Evolutionary conservation across 1,284 basidiomycete species (phyloP), one percentile per base, ranked within the genome.

Genomic region (Irpex sp.): DNA sequence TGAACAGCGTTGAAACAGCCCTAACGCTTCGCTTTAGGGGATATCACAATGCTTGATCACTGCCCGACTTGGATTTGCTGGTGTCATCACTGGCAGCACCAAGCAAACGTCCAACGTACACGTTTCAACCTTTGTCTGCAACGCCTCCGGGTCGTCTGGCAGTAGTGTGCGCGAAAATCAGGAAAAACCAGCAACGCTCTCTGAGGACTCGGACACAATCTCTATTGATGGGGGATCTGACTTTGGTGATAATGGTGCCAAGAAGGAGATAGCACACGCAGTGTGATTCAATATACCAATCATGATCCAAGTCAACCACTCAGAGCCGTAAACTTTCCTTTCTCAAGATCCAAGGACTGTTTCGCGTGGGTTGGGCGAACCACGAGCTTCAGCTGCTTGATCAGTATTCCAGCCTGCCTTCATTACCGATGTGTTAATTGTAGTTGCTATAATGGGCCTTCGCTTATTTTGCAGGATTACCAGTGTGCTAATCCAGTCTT

Each of bases 31-130:
- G 7, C 43, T 22, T 9, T 59, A 74, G 73, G 73, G 73, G 10
- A 72, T 74, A 9, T 74, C 71, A 2, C 73, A 74, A 49, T 70
- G 69, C 49, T 67, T 74, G n/a, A 70, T 72, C 59, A 72, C 69
- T 20, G 69, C 59, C 15, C 62, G 69, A 13, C 49, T 72, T 11
- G 71, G 69, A 5, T 43, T 73, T 32, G 59, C 59, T 20, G 20
- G 20, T 20, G 54, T 4, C 54, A 56, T 32, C 20, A 22, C 59
- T 60, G 45, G n/a, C n/a, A 13, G 45, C 13, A n/a, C n/a, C 13
- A 49, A 13, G 45, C 11, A 49, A n/a, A 15, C 45, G n/a, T 49
- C 45, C 59, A 32, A 60, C 20, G 13, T 32, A 11, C 59, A 60
- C 18, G 59, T 60, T 20, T 60, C 20, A 27, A 32, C 11, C 20